Evolutionary conservation across 1,284 basidiomycete genomes (phyloP).

Genomic region (Marasmius sp.): DNA sequence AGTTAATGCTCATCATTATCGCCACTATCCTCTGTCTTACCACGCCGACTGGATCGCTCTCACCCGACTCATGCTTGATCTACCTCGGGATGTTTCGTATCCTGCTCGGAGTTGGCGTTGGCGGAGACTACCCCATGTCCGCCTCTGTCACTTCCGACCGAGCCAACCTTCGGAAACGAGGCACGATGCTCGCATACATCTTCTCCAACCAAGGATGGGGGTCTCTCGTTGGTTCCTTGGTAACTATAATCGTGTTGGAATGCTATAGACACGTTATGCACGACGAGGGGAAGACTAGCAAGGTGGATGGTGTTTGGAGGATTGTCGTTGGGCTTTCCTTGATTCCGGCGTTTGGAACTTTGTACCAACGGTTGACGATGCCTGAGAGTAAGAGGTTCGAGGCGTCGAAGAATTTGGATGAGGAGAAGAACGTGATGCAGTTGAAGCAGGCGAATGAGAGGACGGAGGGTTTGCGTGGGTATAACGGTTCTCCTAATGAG

Average conservation of each 20-base stretch:
- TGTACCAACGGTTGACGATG: conserved; percentile 59
- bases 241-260: conserved; percentile 69
- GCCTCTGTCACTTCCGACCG: conserved; percentile 69
- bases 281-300: conserved; percentile 46
- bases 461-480: conserved; percentile 2
- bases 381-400: conserved; percentile 55
- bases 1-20: conserved; percentile 76
- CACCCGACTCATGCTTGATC: conserved; percentile 50
- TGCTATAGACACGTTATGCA: conserved; percentile 71
- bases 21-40: conserved; percentile 59
- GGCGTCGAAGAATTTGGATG: conserved; percentile 28
- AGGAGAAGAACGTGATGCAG: conserved; percentile 27
- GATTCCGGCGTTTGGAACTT: conserved; percentile 17
- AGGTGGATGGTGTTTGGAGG: conserved; percentile 45
- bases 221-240: conserved; percentile 63
- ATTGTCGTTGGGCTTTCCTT: conserved; percentile 15
- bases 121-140: conserved; percentile 83
- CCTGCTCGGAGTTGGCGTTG: conserved; percentile 73
- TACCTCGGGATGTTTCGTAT: conserved; percentile 70
- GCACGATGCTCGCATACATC: conserved; percentile 73
- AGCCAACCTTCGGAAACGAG: conserved; percentile 66
- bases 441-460: conserved; percentile 25
- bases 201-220: conserved; percentile 81
- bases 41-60: conserved; percentile 37
- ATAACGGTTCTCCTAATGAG: neutral